Base-by-base conservation (phyloP, 148 eudicot species). In the Persicaria maculosa region DNA sequence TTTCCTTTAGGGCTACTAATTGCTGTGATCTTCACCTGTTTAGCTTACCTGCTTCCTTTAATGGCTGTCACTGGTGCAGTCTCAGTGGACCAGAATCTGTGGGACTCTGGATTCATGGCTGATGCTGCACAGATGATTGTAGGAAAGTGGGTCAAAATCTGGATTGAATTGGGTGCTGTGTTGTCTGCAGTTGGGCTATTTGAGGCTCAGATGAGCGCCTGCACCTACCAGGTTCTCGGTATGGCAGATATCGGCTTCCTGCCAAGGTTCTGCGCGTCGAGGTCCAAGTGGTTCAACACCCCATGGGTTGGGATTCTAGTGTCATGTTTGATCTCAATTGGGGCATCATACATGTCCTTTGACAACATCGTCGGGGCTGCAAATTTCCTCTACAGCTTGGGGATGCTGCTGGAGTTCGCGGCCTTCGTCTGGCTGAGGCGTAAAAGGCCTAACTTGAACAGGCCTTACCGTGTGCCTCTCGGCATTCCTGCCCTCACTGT, bases 131-230 rank as follows among this genome's bases (percentile, higher is more conserved):
- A 85, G 31, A 87, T 85, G 69, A 79, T 87, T 15, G 86, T 86
- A 0, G 91, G 91, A 4, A 87, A 83, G 31, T 87, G 91, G 91
- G 69, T 87, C 6, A 87, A 87, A 31, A 57, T 81, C 25, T 87
- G 91, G 91, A 80, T 85, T 14, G 91, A 87, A 70, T 52, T 87
- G 0, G 91, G 88, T 0, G 91, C 91, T 0, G 88, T 85, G 9
- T 53, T 87, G n/a, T 87, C 91, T 0, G 84, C 84, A 14, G 62
- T 87, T 3, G 91, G 91, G 4, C 81, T 85, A 10, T 85, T 83
- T 44, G 91, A 87, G 64, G 91, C 91, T 1, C 91, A 87, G 52
- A 7, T 87, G 76, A 87, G 91, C 76, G 81, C 86, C 46, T 73
- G 86, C 68, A 80, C 88, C 36, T 87, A 76, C n/a, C 91, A 87